Evolutionary conservation across 306 rosid species (phyloP).

Genomic region (Quillaja saponaria): DNA sequence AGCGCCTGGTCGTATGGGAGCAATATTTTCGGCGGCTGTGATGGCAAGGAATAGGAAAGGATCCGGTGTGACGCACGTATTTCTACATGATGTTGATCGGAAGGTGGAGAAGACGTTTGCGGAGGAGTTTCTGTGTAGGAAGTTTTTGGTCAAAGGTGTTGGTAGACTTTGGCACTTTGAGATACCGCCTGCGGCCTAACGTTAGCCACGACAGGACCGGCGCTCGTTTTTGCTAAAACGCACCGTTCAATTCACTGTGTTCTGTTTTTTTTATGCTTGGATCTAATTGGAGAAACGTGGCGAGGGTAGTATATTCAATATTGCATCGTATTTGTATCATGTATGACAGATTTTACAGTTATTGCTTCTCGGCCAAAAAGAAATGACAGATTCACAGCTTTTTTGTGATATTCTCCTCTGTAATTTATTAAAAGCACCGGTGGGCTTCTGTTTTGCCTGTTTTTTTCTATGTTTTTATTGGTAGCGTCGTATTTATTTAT

Average conservation of each 20-base stretch:
- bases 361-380: no score
- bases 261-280: neutral
- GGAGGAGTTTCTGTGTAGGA: conserved; percentile 70
- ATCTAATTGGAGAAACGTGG: no score
- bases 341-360: no score
- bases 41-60: conserved; percentile 73
- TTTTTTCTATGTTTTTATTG: no score
- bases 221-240: conserved; percentile 44
- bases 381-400: no score
- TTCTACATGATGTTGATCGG: conserved; percentile 83
- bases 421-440: no score
- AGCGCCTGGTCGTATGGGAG: conserved; percentile 91
- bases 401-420: no score
- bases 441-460: no score
- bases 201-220: neutral
- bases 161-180: conserved; percentile 85
- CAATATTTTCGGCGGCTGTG: conserved; percentile 84
- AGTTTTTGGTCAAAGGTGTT: conserved; percentile 47
- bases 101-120: conserved; percentile 83
- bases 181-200: conserved; percentile 55
- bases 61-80: conserved; percentile 80
- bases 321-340: no score
- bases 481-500: no score
- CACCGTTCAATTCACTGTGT: neutral
- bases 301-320: no score